Conservation (phyloP, 176 grass and related monocot species). For the Coix lacrymajobi region DNA sequence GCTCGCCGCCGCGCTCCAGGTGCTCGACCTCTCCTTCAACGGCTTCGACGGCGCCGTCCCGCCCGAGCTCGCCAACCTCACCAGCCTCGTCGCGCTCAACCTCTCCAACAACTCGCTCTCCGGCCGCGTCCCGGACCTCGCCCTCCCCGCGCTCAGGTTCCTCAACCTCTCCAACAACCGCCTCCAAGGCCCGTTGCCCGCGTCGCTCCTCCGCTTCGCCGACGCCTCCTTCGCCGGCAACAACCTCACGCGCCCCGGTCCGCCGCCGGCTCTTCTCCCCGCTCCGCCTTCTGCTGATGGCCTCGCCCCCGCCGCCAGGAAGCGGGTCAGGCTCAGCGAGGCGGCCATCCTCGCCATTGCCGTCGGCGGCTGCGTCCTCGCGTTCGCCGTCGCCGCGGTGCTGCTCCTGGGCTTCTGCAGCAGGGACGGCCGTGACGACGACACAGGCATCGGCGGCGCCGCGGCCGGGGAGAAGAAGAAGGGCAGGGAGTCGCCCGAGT, state of each 20-base stretch:
- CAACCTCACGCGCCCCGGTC: constrained; percentile 4
- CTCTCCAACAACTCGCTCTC: constrained; percentile 92
- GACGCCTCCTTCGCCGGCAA: constrained; percentile 59
- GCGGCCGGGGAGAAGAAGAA: constrained; percentile 24
- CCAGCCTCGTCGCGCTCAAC: constrained; percentile 55
- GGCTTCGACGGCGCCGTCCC: constrained; percentile 52
- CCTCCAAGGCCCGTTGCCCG: constrained; percentile 54
- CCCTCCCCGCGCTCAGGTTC: constrained; percentile 49
- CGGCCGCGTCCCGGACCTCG: constrained; percentile 62
- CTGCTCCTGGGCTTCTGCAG: constrained; percentile 53
- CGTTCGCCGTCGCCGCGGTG: constrained; percentile 36
- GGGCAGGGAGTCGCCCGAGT: constrained; percentile 56
- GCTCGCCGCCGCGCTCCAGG: constrained; percentile 24
- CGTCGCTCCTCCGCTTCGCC: constrained; percentile 33
- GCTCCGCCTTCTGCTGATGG: neutral
- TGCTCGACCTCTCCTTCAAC: constrained; percentile 88
- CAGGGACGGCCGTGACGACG: constrained; percentile 14
- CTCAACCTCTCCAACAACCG: constrained; percentile 84
- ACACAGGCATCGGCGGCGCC: neutral
- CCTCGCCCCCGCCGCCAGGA: neutral
- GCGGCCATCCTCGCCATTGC: constrained; percentile 66
- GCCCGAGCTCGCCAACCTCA: constrained; percentile 41
- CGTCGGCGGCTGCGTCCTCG: constrained; percentile 51
- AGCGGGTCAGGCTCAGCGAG: constrained; percentile 37
- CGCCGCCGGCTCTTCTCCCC: neutral